Conservation (phyloP, 805 yeast species). For the Nakazawaea holstii region DNA sequence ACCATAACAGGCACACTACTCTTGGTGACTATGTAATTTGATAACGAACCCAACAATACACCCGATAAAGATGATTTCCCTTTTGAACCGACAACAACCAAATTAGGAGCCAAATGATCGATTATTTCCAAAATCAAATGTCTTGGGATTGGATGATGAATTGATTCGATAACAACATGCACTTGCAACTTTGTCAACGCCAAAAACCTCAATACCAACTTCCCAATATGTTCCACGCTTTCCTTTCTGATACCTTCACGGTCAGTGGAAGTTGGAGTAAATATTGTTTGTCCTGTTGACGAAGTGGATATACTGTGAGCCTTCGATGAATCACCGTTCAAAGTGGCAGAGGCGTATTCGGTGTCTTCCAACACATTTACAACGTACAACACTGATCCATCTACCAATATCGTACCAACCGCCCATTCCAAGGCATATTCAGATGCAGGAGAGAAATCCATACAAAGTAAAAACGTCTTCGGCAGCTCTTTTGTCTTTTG, state of each 20-base stretch:
- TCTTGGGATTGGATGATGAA: slow-evolving; percentile 72
- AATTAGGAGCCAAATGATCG: slow-evolving; percentile 65
- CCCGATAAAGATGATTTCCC: slow-evolving; percentile 72
- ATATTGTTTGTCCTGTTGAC: slow-evolving; percentile 6
- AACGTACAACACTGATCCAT: slow-evolving; percentile 76
- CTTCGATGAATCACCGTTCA: slow-evolving; percentile 27
- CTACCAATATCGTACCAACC: slow-evolving; percentile 76
- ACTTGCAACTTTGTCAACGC: slow-evolving; percentile 66
- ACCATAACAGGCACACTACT: slow-evolving; percentile 78
- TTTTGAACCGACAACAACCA: slow-evolving; percentile 72
- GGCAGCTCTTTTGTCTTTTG: slow-evolving; percentile 19
- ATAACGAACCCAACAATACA: slow-evolving; percentile 65
- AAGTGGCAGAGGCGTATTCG: slow-evolving; percentile 27
- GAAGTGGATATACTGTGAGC: slow-evolving; percentile 6
- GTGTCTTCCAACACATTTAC: slow-evolving; percentile 53
- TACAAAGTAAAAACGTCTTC: slow-evolving; percentile 69
- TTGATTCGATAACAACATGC: slow-evolving; percentile 66
- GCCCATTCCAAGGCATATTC: slow-evolving; percentile 83
- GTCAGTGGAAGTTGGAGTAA: slow-evolving; percentile 8
- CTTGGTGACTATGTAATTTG: slow-evolving; percentile 67
- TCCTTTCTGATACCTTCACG: slow-evolving; percentile 34
- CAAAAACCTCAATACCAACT: slow-evolving; percentile 36
- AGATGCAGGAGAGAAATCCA: slow-evolving; percentile 81
- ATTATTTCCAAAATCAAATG: slow-evolving; percentile 66
- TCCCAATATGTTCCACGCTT: slow-evolving; percentile 39